Evolutionary conservation across 345 rosid species (phyloP).

Genomic region (Eucalyptus grandis): DNA sequence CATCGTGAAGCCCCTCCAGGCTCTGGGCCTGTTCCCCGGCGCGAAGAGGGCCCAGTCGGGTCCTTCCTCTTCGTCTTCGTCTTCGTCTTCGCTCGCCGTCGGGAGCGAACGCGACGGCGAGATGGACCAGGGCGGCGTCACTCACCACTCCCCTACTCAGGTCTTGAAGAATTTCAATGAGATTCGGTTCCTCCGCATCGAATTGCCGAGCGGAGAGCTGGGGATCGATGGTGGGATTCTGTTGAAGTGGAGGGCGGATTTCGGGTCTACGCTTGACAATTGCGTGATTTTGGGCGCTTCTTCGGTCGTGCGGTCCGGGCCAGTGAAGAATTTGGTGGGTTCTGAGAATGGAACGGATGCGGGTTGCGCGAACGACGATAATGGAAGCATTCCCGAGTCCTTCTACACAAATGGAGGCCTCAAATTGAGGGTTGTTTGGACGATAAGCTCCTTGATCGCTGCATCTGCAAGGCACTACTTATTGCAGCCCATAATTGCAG

Average conservation of each 20-base stretch:
- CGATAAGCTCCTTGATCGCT: conserved; percentile 83
- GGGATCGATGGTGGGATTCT: conserved; percentile 70
- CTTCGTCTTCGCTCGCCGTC: conserved; percentile 7
- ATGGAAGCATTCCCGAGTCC: conserved; percentile 85
- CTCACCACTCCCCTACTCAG: conserved; percentile 94
- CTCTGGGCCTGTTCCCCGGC: conserved; percentile 53
- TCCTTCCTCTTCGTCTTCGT: conserved; percentile 8
- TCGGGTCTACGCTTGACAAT: conserved; percentile 82
- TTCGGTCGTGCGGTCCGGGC: conserved; percentile 13
- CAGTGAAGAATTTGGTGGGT: background rate
- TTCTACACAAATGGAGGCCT: conserved; percentile 91
- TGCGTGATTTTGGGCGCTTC: conserved; percentile 89
- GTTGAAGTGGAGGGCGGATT: conserved; percentile 89
- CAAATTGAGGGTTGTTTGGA: conserved; percentile 92
- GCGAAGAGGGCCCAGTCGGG: conserved; percentile 19
- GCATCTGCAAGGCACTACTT: conserved; percentile 91
- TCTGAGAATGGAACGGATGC: conserved; percentile 13
- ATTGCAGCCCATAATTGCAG: conserved; percentile 78
- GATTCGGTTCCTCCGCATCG: conserved; percentile 75
- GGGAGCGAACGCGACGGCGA: conserved; percentile 46
- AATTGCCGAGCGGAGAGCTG: conserved; percentile 74
- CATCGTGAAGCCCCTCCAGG: conserved; percentile 73
- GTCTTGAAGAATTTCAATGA: conserved; percentile 84
- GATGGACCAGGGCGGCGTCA: conserved; percentile 67
- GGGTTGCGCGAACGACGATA: conserved; percentile 21